Evolutionary conservation across 441 rosid species (phyloP).

Genomic region (Hura crepitans): DNA sequence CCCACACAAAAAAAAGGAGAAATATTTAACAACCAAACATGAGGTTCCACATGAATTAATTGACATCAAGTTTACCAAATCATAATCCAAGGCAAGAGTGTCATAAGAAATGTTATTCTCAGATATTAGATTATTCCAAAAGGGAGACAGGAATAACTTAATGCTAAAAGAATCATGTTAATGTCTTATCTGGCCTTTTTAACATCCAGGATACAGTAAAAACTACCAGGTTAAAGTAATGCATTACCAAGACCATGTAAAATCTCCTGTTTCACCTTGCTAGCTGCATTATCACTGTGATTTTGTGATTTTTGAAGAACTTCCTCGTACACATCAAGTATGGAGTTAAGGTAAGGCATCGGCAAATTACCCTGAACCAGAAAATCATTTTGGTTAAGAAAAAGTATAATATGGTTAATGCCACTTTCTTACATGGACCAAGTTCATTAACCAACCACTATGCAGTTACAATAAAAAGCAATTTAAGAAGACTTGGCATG

Average conservation of each 20-base stretch:
- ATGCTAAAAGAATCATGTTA: background rate
- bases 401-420: slow-evolving; percentile 4
- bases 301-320: slow-evolving; percentile 70
- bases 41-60: slow-evolving; percentile 4
- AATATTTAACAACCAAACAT: slow-evolving; percentile 20
- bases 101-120: slow-evolving; percentile 1
- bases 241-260: slow-evolving; percentile 83
- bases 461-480: slow-evolving; percentile 3
- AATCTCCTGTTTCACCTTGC: slow-evolving; percentile 92
- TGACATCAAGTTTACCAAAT: slow-evolving; percentile 10
- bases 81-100: slow-evolving; percentile 8
- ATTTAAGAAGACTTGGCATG: background rate
- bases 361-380: slow-evolving; percentile 75
- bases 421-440: background rate
- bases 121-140: background rate
- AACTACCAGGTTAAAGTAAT: slow-evolving; percentile 18
- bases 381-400: slow-evolving; percentile 20
- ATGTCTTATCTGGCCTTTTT: background rate
- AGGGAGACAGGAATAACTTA: slow-evolving; percentile 5
- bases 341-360: slow-evolving; percentile 68
- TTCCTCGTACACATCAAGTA: slow-evolving; percentile 74
- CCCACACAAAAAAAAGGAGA: too few species aligned
- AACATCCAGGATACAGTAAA: slow-evolving; percentile 4
- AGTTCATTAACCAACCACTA: slow-evolving; percentile 9
- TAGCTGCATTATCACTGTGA: slow-evolving; percentile 51